Conservation (phyloP, 1,139 yeast genomes). For the Scheffersomyces illinoinensis region DNA sequence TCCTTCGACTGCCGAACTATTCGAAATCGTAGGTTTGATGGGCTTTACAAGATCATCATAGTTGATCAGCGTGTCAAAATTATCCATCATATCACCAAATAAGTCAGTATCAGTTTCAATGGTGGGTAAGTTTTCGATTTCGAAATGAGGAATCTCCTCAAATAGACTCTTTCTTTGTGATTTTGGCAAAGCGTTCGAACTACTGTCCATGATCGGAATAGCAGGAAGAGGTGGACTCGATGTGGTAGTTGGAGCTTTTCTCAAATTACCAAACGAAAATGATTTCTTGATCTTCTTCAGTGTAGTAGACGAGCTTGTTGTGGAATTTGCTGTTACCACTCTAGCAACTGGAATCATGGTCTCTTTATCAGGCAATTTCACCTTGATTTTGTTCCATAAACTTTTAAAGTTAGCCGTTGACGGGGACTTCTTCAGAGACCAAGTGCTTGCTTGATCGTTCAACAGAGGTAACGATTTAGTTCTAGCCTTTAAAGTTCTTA, state of each 20-base stretch:
- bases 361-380: neutral
- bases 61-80: conserved; percentile 24
- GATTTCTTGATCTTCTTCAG: conserved; percentile 11
- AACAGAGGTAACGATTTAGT: neutral
- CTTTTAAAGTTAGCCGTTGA: conserved; percentile 13
- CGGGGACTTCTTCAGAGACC: conserved; percentile 6
- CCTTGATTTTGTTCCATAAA: conserved; percentile 8
- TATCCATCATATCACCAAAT: conserved; percentile 35
- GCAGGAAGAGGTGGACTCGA: conserved; percentile 3
- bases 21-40: conserved; percentile 4
- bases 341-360: neutral
- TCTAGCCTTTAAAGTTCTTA: neutral
- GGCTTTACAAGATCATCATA: conserved; percentile 1
- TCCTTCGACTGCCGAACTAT: neutral
- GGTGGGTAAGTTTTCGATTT: conserved; percentile 24
- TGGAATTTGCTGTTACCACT: neutral
- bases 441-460: neutral
- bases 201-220: neutral
- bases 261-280: conserved; percentile 17
- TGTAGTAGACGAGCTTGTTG: neutral
- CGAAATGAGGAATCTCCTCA: neutral
- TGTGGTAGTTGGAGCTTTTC: neutral
- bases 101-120: conserved; percentile 33
- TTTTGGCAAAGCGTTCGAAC: conserved; percentile 7
- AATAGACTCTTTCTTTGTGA: neutral